Conservation (phyloP, 352 stramenopile genomes). For the Globisporangium recalcitrans region DNA sequence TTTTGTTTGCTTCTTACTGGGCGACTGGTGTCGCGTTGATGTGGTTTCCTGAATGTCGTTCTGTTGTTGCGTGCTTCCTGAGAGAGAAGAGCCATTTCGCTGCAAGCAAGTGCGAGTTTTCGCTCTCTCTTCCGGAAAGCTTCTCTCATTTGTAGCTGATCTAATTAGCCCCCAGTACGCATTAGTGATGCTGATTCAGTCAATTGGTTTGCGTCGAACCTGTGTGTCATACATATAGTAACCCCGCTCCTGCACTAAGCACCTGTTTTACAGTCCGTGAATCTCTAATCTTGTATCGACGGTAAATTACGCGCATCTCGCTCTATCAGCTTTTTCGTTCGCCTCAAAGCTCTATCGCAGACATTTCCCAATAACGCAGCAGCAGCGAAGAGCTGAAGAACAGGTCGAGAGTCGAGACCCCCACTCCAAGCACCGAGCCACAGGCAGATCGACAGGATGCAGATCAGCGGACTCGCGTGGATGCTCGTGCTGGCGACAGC, state of each 20-base stretch:
- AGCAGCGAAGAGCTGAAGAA: not conserved
- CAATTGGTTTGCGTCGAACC: too few relatives aligned
- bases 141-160: not conserved
- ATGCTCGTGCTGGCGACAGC: constrained; percentile 15
- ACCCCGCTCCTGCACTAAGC: not conserved
- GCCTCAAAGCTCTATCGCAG: not conserved
- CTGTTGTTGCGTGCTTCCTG: not conserved
- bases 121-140: not conserved
- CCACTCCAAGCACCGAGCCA: not conserved
- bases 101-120: not conserved
- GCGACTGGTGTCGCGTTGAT: not conserved
- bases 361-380: not conserved
- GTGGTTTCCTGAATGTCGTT: not conserved
- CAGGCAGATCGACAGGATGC: constrained; percentile 4
- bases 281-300: not conserved
- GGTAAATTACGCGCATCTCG: not conserved
- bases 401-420: not conserved
- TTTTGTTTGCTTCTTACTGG: not conserved
- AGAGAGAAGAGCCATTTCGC: not conserved
- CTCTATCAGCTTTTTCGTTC: not conserved
- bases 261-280: not conserved
- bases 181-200: not conserved
- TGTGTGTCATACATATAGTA: too few relatives aligned
- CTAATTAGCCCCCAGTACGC: not conserved
- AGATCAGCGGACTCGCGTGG: constrained; percentile 12